Percentiles rank a stretch among this genome's conserved stretches.
Evolutionary conservation across 495 filamentous ascomycete genomes (phyloP).

Genomic region (Cercophora newfieldiana): DNA sequence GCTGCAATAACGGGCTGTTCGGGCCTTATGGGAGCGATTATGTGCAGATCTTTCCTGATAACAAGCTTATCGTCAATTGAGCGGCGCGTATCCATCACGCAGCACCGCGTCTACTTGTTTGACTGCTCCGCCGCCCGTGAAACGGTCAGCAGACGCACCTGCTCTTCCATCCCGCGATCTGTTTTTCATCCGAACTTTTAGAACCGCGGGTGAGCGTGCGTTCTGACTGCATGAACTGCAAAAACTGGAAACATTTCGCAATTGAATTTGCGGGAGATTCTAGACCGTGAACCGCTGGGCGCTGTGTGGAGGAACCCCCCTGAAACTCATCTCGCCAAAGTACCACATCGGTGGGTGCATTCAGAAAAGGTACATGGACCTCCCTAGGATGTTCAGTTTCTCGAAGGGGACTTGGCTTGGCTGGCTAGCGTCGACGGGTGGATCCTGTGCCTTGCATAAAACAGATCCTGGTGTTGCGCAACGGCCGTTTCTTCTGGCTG

Average conservation of each 20-base stretch:
- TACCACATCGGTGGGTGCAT: conserved; percentile 8
- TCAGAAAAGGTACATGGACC: conserved; percentile 1
- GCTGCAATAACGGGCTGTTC: conserved; percentile 7
- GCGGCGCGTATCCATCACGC: background rate
- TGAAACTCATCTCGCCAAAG: conserved; percentile 22
- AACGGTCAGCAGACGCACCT: background rate
- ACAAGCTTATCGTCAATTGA: background rate
- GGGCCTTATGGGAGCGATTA: conserved; percentile 13
- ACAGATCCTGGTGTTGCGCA: conserved; percentile 8
- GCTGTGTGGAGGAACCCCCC: conserved; percentile 10
- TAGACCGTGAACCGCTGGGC: background rate
- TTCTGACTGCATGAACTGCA: background rate
- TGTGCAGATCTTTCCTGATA: conserved; percentile 14
- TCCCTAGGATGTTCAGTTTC: background rate
- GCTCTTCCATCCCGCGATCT: background rate
- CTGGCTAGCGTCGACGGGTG: conserved; percentile 13
- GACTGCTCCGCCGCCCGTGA: background rate
- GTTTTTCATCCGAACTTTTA: background rate
- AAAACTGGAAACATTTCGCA: background rate
- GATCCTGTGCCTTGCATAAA: conserved; percentile 18
- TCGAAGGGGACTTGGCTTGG: background rate
- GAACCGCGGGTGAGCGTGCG: background rate
- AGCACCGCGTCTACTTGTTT: background rate
- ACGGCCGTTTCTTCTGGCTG: background rate
- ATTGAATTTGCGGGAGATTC: background rate